Conservation (phyloP, 768 basidiomycete species). For the Boletus pseudopeckii region DNA sequence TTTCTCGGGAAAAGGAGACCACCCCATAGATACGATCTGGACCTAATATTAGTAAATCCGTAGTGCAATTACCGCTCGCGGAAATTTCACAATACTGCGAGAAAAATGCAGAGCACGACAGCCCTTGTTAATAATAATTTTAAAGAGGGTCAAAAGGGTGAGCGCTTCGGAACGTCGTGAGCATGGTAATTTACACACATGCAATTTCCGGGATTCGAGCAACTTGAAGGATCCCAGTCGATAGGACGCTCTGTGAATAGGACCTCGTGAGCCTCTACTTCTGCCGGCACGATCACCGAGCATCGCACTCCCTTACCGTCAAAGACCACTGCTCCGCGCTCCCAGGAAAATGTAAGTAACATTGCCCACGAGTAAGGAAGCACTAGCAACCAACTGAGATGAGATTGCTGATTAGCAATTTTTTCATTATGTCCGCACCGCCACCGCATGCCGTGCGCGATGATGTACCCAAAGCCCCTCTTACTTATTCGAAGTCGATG, state of each 20-base stretch:
- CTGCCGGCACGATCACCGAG: constrained; percentile 13
- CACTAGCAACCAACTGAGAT: constrained; percentile 28
- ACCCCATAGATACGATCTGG: constrained; percentile 24
- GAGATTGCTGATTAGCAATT: constrained; percentile 23
- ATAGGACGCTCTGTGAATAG: constrained; percentile 11
- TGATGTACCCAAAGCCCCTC: constrained; percentile 19
- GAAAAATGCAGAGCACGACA: constrained; percentile 20
- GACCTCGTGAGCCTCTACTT: constrained; percentile 1
- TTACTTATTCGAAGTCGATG: constrained; percentile 4
- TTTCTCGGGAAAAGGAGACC: constrained; percentile 17
- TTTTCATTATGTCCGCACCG: constrained; percentile 28
- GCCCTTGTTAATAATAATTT: constrained; percentile 3
- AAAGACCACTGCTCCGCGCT: constrained; percentile 16
- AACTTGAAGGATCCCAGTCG: constrained; percentile 17
- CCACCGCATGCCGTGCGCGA: constrained; percentile 27
- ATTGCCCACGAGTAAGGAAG: constrained; percentile 26
- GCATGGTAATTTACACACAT: constrained; percentile 17
- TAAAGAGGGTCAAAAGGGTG: not conserved
- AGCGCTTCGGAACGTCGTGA: not conserved
- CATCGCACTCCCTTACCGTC: constrained; percentile 17
- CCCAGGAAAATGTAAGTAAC: constrained; percentile 28
- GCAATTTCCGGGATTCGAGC: constrained; percentile 26
- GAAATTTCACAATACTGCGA: constrained; percentile 29
- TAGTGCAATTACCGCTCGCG: constrained; percentile 28
- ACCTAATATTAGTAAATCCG: constrained; percentile 25